phyloP scores from a whole-genome alignment of 164 flowering plant species.

The Cinnamomum micranthum region DNA sequence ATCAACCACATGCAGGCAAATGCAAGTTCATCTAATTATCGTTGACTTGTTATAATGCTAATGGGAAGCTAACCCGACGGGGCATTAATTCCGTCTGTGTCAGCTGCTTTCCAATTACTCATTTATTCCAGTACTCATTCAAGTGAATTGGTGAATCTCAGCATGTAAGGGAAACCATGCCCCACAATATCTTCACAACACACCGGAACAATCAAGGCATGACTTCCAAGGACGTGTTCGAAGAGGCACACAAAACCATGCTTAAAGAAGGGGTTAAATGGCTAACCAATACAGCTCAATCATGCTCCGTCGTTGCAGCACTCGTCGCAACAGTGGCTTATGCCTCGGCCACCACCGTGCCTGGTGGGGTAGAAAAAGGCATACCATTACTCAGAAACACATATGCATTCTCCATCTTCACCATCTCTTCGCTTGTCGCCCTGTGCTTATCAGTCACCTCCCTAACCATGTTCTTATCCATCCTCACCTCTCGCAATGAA shows the following conservation, averaged over 20 bases:
- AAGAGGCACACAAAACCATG: neutral
- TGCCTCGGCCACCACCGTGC: constrained; percentile 2
- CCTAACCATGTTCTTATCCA: constrained; percentile 21
- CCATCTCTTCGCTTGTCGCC: constrained; percentile 20
- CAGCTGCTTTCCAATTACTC: neutral
- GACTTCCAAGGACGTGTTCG: constrained; percentile 2
- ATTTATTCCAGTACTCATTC: neutral
- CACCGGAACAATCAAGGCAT: neutral
- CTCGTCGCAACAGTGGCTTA: constrained; percentile 12
- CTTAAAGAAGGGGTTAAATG: constrained; percentile 1
- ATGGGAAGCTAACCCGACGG: neutral
- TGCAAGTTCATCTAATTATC: no score
- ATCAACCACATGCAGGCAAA: no score
- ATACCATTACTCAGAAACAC: constrained; percentile 10
- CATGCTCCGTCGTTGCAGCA: constrained; percentile 10
- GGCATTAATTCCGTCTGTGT: neutral
- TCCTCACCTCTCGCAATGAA: constrained; percentile 21
- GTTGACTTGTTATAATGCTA: no score
- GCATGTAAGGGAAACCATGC: constrained; percentile 5
- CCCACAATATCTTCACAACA: constrained; percentile 1
- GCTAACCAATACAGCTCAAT: constrained; percentile 5
- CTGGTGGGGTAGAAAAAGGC: neutral
- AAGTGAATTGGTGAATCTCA: neutral
- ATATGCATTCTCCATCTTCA: constrained; percentile 19
- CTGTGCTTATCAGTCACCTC: constrained; percentile 24